A percentile compares a stretch with the other conserved stretches of the same genome.
Conservation (phyloP, 2,329 filamentous ascomycete species). For the Penicillium brevicompactum region DNA sequence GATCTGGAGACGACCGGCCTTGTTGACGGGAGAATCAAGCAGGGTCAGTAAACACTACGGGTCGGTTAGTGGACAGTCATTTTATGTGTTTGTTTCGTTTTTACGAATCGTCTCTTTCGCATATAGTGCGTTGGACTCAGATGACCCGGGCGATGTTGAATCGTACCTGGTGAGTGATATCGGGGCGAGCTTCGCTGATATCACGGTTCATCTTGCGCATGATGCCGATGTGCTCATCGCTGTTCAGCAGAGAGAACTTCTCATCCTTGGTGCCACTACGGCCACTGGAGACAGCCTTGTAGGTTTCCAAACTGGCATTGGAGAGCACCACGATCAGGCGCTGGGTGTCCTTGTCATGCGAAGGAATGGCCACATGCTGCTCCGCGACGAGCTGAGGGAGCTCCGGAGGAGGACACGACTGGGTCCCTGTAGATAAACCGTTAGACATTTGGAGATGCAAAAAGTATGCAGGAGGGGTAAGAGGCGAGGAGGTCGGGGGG, state of each 20-base stretch:
- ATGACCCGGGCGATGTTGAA: constrained; percentile 12
- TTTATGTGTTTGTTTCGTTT: neutral
- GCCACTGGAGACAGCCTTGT: constrained; percentile 81
- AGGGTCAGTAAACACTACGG: constrained; percentile 89
- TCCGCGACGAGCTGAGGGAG: constrained; percentile 92
- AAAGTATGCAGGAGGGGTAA: constrained; percentile 1
- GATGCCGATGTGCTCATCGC: constrained; percentile 97
- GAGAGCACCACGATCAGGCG: constrained; percentile 93
- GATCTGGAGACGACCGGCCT: constrained; percentile 94
- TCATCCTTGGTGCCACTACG: constrained; percentile 71
- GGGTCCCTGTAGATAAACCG: constrained; percentile 66
- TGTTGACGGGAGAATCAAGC: constrained; percentile 97
- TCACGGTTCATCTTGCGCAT: constrained; percentile 99
- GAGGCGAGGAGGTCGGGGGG: neutral
- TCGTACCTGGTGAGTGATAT: constrained; percentile 96
- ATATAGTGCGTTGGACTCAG: neutral
- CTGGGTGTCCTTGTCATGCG: constrained; percentile 86
- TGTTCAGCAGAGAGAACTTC: constrained; percentile 97
- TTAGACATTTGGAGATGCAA: constrained; percentile 30
- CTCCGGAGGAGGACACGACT: constrained; percentile 88
- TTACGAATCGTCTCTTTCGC: neutral
- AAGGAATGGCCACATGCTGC: constrained; percentile 81
- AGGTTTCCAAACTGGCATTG: constrained; percentile 96
- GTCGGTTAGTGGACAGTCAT: constrained; percentile 8
- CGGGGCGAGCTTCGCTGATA: constrained; percentile 94